These are phyloP conservation scores for Ascomycota sp. DNA, from an alignment of 2,329 filamentous ascomycete genomes.

Conservation along the genomic window DNA sequence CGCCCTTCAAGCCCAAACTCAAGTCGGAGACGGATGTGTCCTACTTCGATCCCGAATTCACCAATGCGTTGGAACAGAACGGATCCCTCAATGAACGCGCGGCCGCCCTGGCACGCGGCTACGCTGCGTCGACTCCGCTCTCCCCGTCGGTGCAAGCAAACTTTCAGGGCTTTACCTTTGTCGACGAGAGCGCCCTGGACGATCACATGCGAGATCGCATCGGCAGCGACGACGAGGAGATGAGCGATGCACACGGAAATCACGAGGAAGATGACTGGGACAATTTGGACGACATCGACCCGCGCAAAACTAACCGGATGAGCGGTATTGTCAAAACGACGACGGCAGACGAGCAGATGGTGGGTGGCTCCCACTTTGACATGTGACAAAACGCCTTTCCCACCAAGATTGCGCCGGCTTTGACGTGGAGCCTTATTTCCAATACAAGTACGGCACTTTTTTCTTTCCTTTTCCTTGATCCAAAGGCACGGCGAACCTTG, in stretches of 20 bases:
- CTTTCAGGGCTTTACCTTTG: slow-evolving; percentile 95
- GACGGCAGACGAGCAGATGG: slow-evolving; percentile 38
- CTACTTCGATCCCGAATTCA: slow-evolving; percentile 97
- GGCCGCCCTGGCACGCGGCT: slow-evolving; percentile 62
- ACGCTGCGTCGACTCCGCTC: slow-evolving; percentile 73
- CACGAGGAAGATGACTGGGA: slow-evolving; percentile 33
- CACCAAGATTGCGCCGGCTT: no score
- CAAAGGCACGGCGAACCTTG: neutral
- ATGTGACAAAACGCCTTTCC: slow-evolving; percentile 14
- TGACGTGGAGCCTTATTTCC: no score
- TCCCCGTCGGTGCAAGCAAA: slow-evolving; percentile 93
- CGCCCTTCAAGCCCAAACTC: slow-evolving; percentile 92
- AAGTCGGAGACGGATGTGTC: slow-evolving; percentile 91
- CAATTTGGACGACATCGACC: slow-evolving; percentile 31
- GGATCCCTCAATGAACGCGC: slow-evolving; percentile 80
- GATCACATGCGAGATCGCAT: slow-evolving; percentile 45
- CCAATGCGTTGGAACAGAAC: slow-evolving; percentile 71
- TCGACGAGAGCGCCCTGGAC: slow-evolving; percentile 90
- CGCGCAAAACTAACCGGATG: slow-evolving; percentile 33
- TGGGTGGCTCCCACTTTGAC: slow-evolving; percentile 40
- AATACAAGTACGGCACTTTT: neutral
- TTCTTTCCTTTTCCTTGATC: neutral
- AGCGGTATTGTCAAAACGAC: slow-evolving; percentile 37
- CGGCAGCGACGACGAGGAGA: slow-evolving; percentile 31
- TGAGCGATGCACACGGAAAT: slow-evolving; percentile 28